A percentile compares a stretch with the other conserved stretches of the same genome.
These are phyloP conservation scores for Eutrema yunnanense DNA, from an alignment of 345 rosid species.

Conservation along the genomic window DNA sequence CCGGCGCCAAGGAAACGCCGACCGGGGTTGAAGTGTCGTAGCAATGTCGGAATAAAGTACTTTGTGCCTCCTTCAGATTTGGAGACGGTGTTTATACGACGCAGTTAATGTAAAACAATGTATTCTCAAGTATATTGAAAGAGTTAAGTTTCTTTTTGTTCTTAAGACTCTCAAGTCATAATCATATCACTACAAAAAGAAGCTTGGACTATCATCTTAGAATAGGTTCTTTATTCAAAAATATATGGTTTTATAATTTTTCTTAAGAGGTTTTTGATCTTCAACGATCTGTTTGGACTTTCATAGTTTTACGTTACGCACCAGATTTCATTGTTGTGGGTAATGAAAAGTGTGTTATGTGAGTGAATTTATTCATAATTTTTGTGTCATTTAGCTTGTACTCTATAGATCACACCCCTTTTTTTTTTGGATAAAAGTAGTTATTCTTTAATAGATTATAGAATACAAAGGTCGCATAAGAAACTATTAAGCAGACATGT, in stretches of 20 bases:
- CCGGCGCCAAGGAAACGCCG: slow-evolving; percentile 79
- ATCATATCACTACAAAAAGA: too few relatives aligned
- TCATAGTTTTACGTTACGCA: background rate
- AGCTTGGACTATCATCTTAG: background rate
- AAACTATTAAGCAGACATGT: background rate
- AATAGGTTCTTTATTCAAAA: background rate
- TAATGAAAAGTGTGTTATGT: background rate
- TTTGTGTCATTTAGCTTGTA: too few relatives aligned
- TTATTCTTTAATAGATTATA: background rate
- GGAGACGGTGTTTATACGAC: slow-evolving; percentile 60
- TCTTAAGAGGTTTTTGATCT: background rate
- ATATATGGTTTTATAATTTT: background rate
- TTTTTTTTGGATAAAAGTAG: too few relatives aligned
- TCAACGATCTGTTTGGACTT: background rate
- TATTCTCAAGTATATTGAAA: background rate
- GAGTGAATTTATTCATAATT: background rate
- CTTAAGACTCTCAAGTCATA: background rate
- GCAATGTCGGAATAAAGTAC: slow-evolving; percentile 49
- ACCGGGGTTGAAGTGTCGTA: slow-evolving; percentile 47
- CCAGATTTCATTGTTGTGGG: background rate
- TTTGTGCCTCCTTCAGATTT: slow-evolving; percentile 65
- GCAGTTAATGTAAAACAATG: slow-evolving; percentile 13
- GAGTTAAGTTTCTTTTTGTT: background rate
- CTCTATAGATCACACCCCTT: too few relatives aligned
- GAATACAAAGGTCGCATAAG: background rate